Evolutionary conservation across 2,329 filamentous ascomycete species (phyloP).

Genomic region (Aureobasidium sp.): DNA sequence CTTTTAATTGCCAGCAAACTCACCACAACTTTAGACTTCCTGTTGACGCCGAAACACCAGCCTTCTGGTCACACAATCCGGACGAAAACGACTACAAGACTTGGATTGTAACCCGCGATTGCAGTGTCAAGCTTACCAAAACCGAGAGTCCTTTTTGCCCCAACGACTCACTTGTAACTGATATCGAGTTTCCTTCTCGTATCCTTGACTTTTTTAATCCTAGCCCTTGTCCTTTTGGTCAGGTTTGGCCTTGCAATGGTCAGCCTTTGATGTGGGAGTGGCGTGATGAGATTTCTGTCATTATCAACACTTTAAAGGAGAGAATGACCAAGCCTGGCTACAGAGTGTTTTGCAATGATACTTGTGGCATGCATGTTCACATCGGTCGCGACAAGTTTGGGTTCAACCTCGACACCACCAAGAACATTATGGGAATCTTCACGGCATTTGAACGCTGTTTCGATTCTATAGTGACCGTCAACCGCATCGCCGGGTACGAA

Average conservation of each 20-base stretch:
- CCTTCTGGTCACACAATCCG: background rate
- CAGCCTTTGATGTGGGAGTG: background rate
- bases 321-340: background rate
- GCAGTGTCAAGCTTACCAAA: background rate
- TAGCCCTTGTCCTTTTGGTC: background rate
- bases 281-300: background rate
- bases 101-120: background rate
- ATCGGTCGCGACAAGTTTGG: background rate
- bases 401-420: background rate
- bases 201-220: background rate
- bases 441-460: background rate
- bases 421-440: slow-evolving; percentile 1
- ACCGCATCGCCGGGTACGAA: background rate
- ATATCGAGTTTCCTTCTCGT: background rate
- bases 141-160: background rate
- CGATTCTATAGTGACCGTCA: background rate
- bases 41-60: background rate
- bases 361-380: background rate
- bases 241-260: background rate
- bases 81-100: background rate
- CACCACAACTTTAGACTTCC: background rate
- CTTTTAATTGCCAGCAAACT: background rate
- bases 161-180: background rate
- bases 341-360: background rate
- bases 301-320: background rate